Base-by-base conservation (phyloP, 108 stramenopile species). In the Mayamaea pseudoterrestris region DNA sequence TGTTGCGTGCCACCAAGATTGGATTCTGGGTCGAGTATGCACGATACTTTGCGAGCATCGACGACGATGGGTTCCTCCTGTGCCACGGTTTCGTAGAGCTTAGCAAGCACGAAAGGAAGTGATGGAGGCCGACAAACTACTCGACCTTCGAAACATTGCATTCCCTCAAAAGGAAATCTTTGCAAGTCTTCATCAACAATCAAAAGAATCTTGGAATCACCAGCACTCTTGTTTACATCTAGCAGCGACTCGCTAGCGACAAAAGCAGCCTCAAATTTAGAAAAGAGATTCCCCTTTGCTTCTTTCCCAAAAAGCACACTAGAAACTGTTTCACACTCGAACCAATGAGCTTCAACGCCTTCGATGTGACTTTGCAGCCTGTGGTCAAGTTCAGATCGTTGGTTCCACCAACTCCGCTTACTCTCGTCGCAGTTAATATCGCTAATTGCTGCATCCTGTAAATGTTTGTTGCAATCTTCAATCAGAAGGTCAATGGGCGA, bases 161-260 rank as follows among this genome's bases (percentile, higher is more conserved):
- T 65, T 22, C 80, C 77, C 62, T 98, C 97, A 44, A 90, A 92
- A 20, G 97, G 97, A 66, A 98, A 69, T 11, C 89, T 58, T 18
- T 95, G 95, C 3, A 98, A 58, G 47, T 87, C 55, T 57, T 98
- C 97, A 50, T 96, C 97, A 14, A 98, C 64, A 34, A 96, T 66
- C 5, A 98, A 71, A 23, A 98, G 64, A 2, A 61, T 60, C 25
- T 73, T 72, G 27, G 8, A 41, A 28, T 22, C 34, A 1, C 24
- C 41, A 23, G 9, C 14, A 3, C 27, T 5, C 44, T 9, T 7
- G 21, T 26, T 16, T 22, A 13, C 13, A 22, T 7, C 4, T 7
- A 7, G 21, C 13, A 6, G 22, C 27, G 20, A 12, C 28, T 30
- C 2, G 14, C 29, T 30, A 51, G 11, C 7, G 63, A 37, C 18